Evolutionary conservation across 176 grass and related monocot genomes (phyloP).

Genomic region (Pharus latifolius): DNA sequence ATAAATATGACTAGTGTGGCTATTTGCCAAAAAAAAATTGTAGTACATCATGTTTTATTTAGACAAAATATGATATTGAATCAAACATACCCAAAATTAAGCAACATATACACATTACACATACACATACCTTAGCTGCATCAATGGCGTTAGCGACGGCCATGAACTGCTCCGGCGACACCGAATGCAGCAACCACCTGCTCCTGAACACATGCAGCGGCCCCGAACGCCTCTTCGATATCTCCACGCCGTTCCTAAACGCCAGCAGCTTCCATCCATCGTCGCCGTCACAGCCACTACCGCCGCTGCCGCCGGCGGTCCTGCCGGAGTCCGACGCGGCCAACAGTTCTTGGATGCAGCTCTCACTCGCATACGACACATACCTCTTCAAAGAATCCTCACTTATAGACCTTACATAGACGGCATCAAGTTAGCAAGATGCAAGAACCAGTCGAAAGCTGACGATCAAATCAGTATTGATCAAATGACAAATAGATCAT

Average conservation of each 20-base stretch:
- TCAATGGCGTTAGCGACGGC: conserved; percentile 86
- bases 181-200: conserved; percentile 69
- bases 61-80: background rate
- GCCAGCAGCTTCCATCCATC: conserved; percentile 84
- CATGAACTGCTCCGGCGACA: conserved; percentile 89
- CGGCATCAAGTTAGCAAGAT: no score
- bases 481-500: no score
- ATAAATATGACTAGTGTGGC: no score
- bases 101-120: no score
- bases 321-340: conserved; percentile 67
- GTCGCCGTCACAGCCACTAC: background rate
- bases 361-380: conserved; percentile 87
- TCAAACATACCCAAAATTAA: background rate
- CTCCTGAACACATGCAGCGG: conserved; percentile 70
- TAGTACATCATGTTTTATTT: no score
- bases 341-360: conserved; percentile 96
- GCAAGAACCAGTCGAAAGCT: no score
- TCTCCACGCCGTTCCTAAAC: conserved; percentile 86
- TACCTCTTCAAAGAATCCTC: conserved; percentile 87
- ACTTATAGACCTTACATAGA: conserved; percentile 60
- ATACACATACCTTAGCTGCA: conserved; percentile 65
- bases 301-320: background rate
- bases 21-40: no score
- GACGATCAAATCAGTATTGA: no score
- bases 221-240: conserved; percentile 53